Base-by-base conservation (phyloP, 192 early-diverging fungal genomes). In the Geranomyces variabilis region DNA sequence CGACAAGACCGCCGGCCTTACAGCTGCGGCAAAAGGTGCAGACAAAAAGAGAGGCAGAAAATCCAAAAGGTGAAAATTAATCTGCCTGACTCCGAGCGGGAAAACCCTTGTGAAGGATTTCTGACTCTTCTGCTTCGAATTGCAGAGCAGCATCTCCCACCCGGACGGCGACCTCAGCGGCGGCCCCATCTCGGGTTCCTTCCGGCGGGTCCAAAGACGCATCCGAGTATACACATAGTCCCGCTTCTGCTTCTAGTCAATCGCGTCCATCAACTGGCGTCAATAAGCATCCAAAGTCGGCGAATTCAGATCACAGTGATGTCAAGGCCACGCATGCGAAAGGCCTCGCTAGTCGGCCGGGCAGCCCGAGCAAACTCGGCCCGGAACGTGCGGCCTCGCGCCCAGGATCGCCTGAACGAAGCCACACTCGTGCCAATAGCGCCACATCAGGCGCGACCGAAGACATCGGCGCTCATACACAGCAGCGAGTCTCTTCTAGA, bases 401-500 rank as follows among this genome's bases (percentile, higher is more conserved):
- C 29, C 58, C 58, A 28, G 58, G 15, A 33, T 60, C 58, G 5
- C 58, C 58, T 8, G 58, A 60, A 19, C 58, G 58, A 19, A n/a
- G n/a, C n/a, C 56, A 26, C 10, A 19, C 56, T 14, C 56, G 56
- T 12, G 58, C 58, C 5, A 60, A 60, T 29, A 60, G 58, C 58
- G 58, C 58, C 24, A 60, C 22, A 7, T 60, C 58, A 28, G 28
- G 58, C 17, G 21, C 17, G 8, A 33, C 63, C 21, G 67, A 69
- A 17, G 71, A 73, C 41, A 6, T 22, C 12, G 63, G n/a, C 14
- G 72, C 73, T 1, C 65, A 74, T 24, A 68, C 68, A 19, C 63
- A 71, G 0, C 77, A 82, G 62, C 59, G 80, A 22, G 69, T 49
- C 22, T 53, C 46, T 15, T 34, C 66, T 3, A 48, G 71, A n/a